These are phyloP conservation scores for Skeletonema tropicum DNA, from an alignment of 108 stramenopile species.

Conservation along the genomic window DNA sequence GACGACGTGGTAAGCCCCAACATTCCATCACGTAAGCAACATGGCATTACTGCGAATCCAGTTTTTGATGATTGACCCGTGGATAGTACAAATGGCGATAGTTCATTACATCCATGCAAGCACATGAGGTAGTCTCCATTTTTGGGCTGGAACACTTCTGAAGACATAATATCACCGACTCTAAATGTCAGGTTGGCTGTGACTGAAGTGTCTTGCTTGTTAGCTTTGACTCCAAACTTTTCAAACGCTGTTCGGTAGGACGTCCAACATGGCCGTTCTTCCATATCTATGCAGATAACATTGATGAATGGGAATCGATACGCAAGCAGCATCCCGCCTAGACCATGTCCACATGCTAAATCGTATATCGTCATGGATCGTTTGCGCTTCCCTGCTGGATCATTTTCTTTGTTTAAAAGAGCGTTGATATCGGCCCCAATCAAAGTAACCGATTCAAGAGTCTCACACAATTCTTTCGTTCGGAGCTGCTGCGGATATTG, in stretches of 20 bases:
- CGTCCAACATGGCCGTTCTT: constrained; percentile 18
- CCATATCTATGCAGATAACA: constrained; percentile 20
- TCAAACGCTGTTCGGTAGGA: constrained; percentile 18
- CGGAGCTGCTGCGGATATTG: constrained; percentile 4
- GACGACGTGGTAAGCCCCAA: constrained; percentile 14
- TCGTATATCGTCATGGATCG: constrained; percentile 18
- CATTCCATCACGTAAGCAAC: constrained; percentile 25
- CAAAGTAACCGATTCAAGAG: constrained; percentile 15
- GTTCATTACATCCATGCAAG: constrained; percentile 24
- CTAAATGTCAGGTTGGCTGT: constrained; percentile 15
- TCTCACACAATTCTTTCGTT: constrained; percentile 21
- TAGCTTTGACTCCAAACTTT: constrained; percentile 20
- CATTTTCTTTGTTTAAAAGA: constrained; percentile 8
- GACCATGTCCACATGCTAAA: constrained; percentile 17
- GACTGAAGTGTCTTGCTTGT: constrained; percentile 11
- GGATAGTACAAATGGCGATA: constrained; percentile 19
- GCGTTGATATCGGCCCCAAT: constrained; percentile 22
- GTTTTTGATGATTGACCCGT: background rate
- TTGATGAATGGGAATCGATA: constrained; percentile 14
- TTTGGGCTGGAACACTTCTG: constrained; percentile 6
- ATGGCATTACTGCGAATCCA: constrained; percentile 23
- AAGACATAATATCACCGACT: constrained; percentile 18
- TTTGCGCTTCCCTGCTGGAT: background rate
- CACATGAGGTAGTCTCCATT: constrained; percentile 25
- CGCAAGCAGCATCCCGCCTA: constrained; percentile 1